Base-by-base conservation (phyloP, 2,329 filamentous ascomycete genomes). In the Paramyrothecium sp. region DNA sequence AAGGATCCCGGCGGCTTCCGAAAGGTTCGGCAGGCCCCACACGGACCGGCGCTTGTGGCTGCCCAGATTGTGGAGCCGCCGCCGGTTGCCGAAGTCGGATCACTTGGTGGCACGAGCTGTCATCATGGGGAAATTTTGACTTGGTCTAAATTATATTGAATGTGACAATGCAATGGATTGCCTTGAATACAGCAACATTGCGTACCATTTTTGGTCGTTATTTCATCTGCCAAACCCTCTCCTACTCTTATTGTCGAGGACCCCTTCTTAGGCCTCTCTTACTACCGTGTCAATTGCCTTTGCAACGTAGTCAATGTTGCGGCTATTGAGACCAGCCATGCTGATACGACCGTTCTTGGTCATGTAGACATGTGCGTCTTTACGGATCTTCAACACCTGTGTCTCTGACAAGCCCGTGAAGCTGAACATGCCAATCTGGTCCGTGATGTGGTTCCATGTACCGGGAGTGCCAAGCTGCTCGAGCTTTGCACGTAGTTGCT, bases 371-470 rank as follows among this genome's bases (percentile, higher is more conserved):
- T 95, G 91, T 58, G 81, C 85, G 53, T 90, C 84, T 60, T 86
- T 80, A 54, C 88, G 83, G 60, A 95, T 78, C 76, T 85, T 87
- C 65, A 83, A 65, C 8, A 94, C 91, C 72, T 95, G 91, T 60
- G 84, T 71, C 77, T 92, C 89, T 13, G 74, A 84, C 71, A 96
- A 76, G 13, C 91, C 91, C 1, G 91, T 96, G 74, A 96, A 99
- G 74, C 89, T 94, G 79, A 99, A 99, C 95, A 99, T 99, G 78
- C 95, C 95, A 71, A 99, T 99, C 83, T 99, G 95, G 68, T 96
- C 91, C 17, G 93, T 97, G 73, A 99, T 96, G 78, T 99, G 95
- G 70, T 93, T 91, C 95, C 95, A 99, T 16, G 85, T 89, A 33
- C 94, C 94, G 0, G 94, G 94, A 0, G 95, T 97, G 30, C 85